Percentiles rank a stretch among this genome's conserved stretches.
phyloP scores from a whole-genome alignment of 805 yeast genomes.

The Saturnispora gosingensis region DNA sequence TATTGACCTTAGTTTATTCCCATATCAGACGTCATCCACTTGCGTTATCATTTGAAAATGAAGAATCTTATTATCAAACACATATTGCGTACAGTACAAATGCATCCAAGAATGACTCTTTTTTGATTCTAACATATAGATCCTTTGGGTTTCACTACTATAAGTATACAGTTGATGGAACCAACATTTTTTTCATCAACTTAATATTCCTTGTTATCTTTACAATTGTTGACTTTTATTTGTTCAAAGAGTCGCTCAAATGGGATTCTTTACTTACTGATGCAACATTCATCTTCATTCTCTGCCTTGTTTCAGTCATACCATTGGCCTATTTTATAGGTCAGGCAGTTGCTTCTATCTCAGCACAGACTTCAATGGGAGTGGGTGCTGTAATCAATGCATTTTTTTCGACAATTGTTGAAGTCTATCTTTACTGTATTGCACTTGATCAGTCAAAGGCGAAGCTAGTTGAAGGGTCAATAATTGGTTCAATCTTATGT shows the following conservation, averaged over 20 bases:
- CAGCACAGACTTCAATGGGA: slow-evolving; percentile 98
- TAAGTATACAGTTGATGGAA: slow-evolving; percentile 93
- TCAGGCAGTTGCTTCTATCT: slow-evolving; percentile 97
- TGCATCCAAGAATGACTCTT: slow-evolving; percentile 40
- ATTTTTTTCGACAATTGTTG: slow-evolving; percentile 92
- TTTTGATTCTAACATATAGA: slow-evolving; percentile 83
- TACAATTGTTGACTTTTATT: slow-evolving; percentile 69
- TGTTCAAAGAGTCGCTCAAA: slow-evolving; percentile 40
- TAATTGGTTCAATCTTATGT: slow-evolving; percentile 88
- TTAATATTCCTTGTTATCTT: slow-evolving; percentile 69
- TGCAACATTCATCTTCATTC: slow-evolving; percentile 56
- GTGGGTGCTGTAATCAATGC: slow-evolving; percentile 98
- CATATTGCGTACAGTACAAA: slow-evolving; percentile 13
- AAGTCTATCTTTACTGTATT: slow-evolving; percentile 83
- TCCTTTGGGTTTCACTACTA: slow-evolving; percentile 89
- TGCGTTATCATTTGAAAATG: slow-evolving; percentile 68
- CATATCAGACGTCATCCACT: slow-evolving; percentile 88
- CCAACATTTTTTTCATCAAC: slow-evolving; percentile 86
- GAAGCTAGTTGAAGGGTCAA: slow-evolving; percentile 85
- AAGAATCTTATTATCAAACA: slow-evolving; percentile 37
- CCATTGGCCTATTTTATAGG: slow-evolving; percentile 97
- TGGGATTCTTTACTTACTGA: slow-evolving; percentile 41
- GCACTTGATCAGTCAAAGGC: slow-evolving; percentile 84
- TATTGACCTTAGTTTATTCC: slow-evolving; percentile 52
- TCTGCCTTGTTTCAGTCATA: slow-evolving; percentile 75